Evolutionary conservation across 129 eudicot genomes (phyloP), one percentile per base, ranked within the genome.

Genomic region (Arctium lappa): DNA sequence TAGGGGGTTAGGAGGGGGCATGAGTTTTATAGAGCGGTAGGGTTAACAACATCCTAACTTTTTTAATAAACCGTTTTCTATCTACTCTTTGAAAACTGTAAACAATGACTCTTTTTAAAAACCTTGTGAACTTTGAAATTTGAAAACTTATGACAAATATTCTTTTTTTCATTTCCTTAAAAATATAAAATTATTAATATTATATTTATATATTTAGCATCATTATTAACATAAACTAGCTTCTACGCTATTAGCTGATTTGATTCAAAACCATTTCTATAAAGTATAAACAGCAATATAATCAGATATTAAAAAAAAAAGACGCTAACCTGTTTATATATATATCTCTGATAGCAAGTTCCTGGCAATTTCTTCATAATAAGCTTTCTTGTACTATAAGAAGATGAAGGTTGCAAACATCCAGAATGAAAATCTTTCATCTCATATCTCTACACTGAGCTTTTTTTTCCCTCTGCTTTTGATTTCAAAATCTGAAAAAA

Each of bases 351-450:
- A 18, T 27, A 56, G 60, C 73, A 81, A 31, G 22, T 82, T 82
- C 85, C 60, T 34, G 1, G 85, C 40, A 82, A 4, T 82, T 82
- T 82, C 81, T 36, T 3, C 8, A 36, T 1, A 33, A 46, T 10
- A 46, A 27, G 10, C 0, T 2, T 34, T 34, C 12, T 50, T 46
- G 18, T 13, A n/a, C 36, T 81, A 74, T 82, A 81, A 62, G 77
- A 40, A 30, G 69, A 82, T 1, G 15, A 42, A 5, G 5, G 8
- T 3, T 15, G 16, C 31, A 18, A 12, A 6, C n/a, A 1, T 15
- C 22, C 27, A 72, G 74, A 83, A 72, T 72, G 83, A 83, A n/a
- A 60, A 30, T 83, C 86, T 78, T 77, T 78, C 79, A 3, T 13
- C 62, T 27, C 7, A 34, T 73, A 27, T 15, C 8, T 9, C 27